Evolutionary conservation across 1,284 basidiomycete genomes (phyloP).

Genomic region (Coniferiporia sulphurascens): DNA sequence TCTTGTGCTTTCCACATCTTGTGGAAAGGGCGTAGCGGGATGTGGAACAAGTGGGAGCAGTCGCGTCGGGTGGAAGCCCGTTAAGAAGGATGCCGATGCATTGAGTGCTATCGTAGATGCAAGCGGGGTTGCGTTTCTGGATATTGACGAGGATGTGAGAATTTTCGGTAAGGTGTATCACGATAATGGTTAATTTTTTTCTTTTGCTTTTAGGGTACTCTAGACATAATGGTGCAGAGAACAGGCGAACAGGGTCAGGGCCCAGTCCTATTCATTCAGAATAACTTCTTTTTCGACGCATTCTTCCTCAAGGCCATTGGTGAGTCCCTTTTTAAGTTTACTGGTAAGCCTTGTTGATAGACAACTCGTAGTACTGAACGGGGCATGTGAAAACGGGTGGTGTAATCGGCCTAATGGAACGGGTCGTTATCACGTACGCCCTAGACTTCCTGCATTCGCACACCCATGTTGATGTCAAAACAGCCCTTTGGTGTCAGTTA

Average conservation of each 20-base stretch:
- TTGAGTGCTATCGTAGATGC: constrained; percentile 76
- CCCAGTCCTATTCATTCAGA: constrained; percentile 82
- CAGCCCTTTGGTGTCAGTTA: constrained; percentile 93
- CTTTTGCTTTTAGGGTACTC: constrained; percentile 68
- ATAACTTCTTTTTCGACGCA: constrained; percentile 98
- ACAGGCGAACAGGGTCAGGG: constrained; percentile 62
- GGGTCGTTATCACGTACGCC: constrained; percentile 64
- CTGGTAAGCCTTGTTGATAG: constrained; percentile 1
- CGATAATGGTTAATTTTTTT: constrained; percentile 9
- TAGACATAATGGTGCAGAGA: constrained; percentile 90
- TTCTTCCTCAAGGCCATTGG: constrained; percentile 97
- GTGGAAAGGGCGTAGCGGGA: constrained; percentile 51
- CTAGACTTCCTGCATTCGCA: neutral
- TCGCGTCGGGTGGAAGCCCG: constrained; percentile 58
- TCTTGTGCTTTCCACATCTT: constrained; percentile 72
- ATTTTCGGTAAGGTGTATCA: constrained; percentile 8
- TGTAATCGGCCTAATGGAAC: constrained; percentile 63
- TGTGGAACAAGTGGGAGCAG: constrained; percentile 44
- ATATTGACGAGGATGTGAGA: constrained; percentile 93
- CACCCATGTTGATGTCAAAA: constrained; percentile 15
- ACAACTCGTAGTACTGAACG: constrained; percentile 70
- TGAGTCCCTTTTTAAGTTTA: constrained; percentile 31
- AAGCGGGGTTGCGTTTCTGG: constrained; percentile 76
- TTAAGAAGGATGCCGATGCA: constrained; percentile 57
- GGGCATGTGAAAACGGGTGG: constrained; percentile 81